These are phyloP conservation scores for Lolium multiflorum DNA, from an alignment of 176 grass and related monocot species.

Conservation along the genomic window DNA sequence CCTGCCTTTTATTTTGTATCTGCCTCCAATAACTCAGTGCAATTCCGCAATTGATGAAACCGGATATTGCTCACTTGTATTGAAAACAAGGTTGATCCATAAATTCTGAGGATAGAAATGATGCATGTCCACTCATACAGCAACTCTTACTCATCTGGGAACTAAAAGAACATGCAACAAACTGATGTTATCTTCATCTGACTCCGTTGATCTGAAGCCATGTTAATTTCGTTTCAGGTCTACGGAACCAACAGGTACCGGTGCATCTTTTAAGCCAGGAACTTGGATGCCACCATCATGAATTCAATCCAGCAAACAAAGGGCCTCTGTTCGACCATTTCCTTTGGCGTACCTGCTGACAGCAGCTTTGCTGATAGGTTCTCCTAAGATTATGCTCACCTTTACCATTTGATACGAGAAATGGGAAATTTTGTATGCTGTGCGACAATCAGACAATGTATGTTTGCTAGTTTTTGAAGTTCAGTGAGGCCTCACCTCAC, in stretches of 20 bases:
- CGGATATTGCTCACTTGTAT: not conserved
- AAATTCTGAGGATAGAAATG: not conserved
- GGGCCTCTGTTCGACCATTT: conserved; percentile 1
- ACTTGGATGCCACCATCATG: conserved; percentile 78
- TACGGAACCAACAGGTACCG: conserved; percentile 63
- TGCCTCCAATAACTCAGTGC: not conserved
- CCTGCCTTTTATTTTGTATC: not conserved
- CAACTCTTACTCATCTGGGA: not conserved
- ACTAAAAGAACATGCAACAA: not conserved
- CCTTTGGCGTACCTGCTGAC: not conserved
- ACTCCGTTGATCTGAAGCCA: not conserved
- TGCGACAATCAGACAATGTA: not conserved
- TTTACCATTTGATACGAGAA: conserved; percentile 18
- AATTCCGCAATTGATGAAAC: not conserved
- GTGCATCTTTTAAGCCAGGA: conserved; percentile 58
- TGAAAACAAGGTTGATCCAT: not conserved
- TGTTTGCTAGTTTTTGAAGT: not conserved
- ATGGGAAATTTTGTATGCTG: not conserved
- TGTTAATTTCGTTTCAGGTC: conserved; percentile 45
- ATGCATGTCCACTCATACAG: not conserved
- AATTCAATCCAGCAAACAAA: conserved; percentile 18
- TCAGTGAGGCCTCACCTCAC: not conserved
- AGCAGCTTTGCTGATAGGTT: not conserved
- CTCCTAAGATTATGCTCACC: not conserved
- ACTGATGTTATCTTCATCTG: not conserved